Evolutionary conservation across 2,329 filamentous ascomycete species (phyloP), one percentile per base, ranked within the genome.

Genomic region (Fusarium penzigii): DNA sequence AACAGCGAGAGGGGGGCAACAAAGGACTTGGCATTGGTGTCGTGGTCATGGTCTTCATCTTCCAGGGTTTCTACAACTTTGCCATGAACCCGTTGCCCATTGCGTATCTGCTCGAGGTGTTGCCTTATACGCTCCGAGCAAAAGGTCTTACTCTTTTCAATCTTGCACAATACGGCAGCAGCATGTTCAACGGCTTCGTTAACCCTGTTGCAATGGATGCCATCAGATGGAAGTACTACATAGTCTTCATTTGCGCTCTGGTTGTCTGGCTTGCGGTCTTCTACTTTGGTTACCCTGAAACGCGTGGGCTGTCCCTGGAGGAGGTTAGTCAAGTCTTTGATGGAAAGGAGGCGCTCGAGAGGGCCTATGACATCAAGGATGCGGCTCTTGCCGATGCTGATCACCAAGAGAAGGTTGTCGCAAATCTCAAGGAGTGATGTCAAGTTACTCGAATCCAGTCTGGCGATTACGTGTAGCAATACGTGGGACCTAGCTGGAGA

Each of bases 71-170:
- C 58, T 82, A 81, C 65, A 80, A 80, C 55, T 70, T 81, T 45
- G 78, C 75, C 25, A 80, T 80, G 66, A 80, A 79, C 52, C 75
- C 79, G 6, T 66, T 82, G 29, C 78, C 77, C 0, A 55, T 55
- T 46, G 61, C 76, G 4, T 82, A 80, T 64, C 69, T 81, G 0
- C 68, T 80, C 36, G 79, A 83, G 53, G 61, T 82, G 1, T 76
- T 80, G 60, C 79, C 79, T 1, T 82, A 75, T 61, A 70, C 74
- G 3, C 73, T 78, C 45, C 75, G 79, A 25, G 74, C 78, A 10
- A 78, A 78, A 57, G 79, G 79, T 61, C 73, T 81, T 42, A 58
- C 62, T 1, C 50, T 63, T 48, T 63, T 63, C 42, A 49, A 57
- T 0, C 46, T 42, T 3, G 39, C 46, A 1, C 44, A 51, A 11